These are phyloP conservation scores for Calonectria henricotiae DNA, from an alignment of 2,329 filamentous ascomycete species.

Conservation along the genomic window DNA sequence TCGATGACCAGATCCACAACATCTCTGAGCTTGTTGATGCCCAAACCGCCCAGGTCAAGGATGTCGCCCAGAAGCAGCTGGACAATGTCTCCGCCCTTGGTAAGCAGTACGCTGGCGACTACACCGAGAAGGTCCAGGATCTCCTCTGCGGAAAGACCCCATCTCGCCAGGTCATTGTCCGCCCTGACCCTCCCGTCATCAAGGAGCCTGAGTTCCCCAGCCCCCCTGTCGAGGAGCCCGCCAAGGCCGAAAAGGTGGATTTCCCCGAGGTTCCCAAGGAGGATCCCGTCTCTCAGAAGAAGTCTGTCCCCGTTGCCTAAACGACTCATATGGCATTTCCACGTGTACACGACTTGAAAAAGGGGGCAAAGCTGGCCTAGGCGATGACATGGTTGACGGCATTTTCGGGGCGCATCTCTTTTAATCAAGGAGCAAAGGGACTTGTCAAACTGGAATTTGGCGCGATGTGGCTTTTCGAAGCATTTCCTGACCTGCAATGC, in stretches of 20 bases:
- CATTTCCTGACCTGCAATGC: conserved; percentile 51
- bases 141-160: conserved; percentile 70
- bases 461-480: conserved; percentile 50
- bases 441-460: conserved; percentile 51
- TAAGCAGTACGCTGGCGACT: conserved; percentile 80
- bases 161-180: conserved; percentile 62
- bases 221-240: conserved; percentile 59
- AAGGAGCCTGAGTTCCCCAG: conserved; percentile 59
- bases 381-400: conserved; percentile 51
- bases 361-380: conserved; percentile 50
- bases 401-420: conserved; percentile 53
- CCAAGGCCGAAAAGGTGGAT: conserved; percentile 45
- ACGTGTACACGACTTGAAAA: conserved; percentile 52
- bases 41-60: conserved; percentile 76
- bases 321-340: conserved; percentile 47
- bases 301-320: conserved; percentile 55
- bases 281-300: conserved; percentile 40
- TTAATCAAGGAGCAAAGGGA: conserved; percentile 46
- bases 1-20: conserved; percentile 75
- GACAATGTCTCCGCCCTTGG: conserved; percentile 75
- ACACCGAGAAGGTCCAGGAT: conserved; percentile 78
- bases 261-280: conserved; percentile 50
- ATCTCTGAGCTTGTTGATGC: conserved; percentile 72
- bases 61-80: conserved; percentile 76
- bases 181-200: conserved; percentile 51